These are phyloP conservation scores for Thymus mandschuricus DNA, from an alignment of 257 asterid species.

Conservation along the genomic window DNA sequence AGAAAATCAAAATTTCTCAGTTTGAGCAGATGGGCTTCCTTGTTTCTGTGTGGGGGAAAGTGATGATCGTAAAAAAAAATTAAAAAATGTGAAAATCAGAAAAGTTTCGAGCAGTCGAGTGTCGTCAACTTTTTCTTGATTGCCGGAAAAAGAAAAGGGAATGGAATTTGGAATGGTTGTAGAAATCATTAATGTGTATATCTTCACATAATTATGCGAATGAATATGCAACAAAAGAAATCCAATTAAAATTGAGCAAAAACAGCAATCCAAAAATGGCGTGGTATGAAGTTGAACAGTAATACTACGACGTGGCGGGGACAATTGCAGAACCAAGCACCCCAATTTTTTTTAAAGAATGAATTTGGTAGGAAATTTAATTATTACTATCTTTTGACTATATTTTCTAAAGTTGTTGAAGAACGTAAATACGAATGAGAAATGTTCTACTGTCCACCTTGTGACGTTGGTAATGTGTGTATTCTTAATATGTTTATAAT, in stretches of 20 bases:
- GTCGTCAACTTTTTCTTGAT: neutral
- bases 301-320: conserved; percentile 26
- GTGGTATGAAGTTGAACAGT: neutral
- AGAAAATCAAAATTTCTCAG: neutral
- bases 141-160: neutral
- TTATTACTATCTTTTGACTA: neutral
- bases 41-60: neutral
- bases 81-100: neutral
- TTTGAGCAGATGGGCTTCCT: neutral
- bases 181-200: neutral
- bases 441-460: too few species aligned
- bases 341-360: neutral
- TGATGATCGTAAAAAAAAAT: neutral
- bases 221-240: neutral
- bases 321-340: conserved; percentile 12
- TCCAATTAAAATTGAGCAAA: neutral
- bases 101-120: neutral
- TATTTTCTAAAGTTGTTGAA: too few species aligned
- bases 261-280: neutral
- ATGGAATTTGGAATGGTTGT: conserved; percentile 13
- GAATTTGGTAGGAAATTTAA: neutral
- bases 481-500: too few species aligned
- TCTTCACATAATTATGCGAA: neutral
- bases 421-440: too few species aligned
- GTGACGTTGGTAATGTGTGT: too few species aligned